Evolutionary conservation across 225 moss, liverwort and hornwort genomes (phyloP), one percentile per base, ranked within the genome.

Genomic region (Sphagnum tenellum): DNA sequence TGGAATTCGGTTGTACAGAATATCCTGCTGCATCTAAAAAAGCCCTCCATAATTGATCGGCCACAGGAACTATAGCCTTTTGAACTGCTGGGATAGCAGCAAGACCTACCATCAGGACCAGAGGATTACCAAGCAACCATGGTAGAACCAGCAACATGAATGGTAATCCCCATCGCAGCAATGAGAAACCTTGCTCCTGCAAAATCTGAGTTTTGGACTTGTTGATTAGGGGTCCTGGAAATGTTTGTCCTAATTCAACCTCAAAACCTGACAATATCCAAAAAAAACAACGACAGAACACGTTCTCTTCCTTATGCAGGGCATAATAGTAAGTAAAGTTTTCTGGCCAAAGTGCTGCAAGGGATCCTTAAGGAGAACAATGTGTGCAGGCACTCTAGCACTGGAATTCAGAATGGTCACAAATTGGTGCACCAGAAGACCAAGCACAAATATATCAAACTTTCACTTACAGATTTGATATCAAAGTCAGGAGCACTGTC

Each of bases 31-130:
- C 45, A 5, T 62, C 49, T 64, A 73, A 50, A 64, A 84, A 56
- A 50, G 73, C 75, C 64, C 72, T 57, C 84, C 84, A 84, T 7
- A 76, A 55, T 55, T 81, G 71, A 47, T 61, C 72, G 68, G 73
- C 73, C 71, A 69, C 68, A 55, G 84, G 80, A 59, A 75, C 75
- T 49, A 81, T 66, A 12, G 49, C 69, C 73, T 48, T 78, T 69
- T 81, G 80, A 48, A 84, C 80, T 55, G 84, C 70, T 66, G 84
- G 84, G 61, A 84, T 72, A 63, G 75, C 80, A 73, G 80, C 78
- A 9, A 84, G 75, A 48, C 84, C 81, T 75, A 84, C 49, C 61
- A 84, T 66, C 48, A 84, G 58, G 44, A 81, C 66, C 64, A 84
- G 53, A 49, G 84, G 84, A 56, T 84, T 84, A 61, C 77, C 80